Evolutionary conservation across 768 basidiomycete genomes (phyloP).

Genomic region (Boletus rubescentipes): DNA sequence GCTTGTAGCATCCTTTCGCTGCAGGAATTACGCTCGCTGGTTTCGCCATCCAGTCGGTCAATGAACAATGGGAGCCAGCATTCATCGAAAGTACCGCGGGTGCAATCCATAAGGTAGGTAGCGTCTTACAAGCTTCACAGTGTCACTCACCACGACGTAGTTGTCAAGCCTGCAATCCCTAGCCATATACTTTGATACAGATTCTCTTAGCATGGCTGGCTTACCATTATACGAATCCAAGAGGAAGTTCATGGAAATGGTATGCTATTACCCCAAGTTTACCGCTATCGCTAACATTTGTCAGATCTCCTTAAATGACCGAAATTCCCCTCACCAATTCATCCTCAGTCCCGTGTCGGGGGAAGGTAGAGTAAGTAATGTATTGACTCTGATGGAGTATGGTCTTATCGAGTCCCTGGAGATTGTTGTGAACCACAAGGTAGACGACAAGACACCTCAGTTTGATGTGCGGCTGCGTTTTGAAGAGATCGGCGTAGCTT

Average conservation of each 20-base stretch:
- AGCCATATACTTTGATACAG: conserved; percentile 94
- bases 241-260: conserved; percentile 73
- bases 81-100: conserved; percentile 90
- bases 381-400: neutral
- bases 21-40: conserved; percentile 84
- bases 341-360: conserved; percentile 95
- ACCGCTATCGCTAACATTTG: neutral
- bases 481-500: conserved; percentile 86
- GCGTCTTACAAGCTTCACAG: neutral
- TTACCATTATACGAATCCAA: conserved; percentile 63
- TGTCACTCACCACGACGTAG: conserved; percentile 38
- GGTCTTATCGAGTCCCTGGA: conserved; percentile 28
- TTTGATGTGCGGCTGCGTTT: conserved; percentile 88
- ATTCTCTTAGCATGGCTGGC: conserved; percentile 76
- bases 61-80: conserved; percentile 83
- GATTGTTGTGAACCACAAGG: conserved; percentile 81
- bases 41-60: conserved; percentile 87
- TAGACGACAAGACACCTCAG: conserved; percentile 71
- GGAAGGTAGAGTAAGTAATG: conserved; percentile 72
- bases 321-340: conserved; percentile 69
- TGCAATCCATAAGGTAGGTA: conserved; percentile 81
- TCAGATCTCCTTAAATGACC: conserved; percentile 53
- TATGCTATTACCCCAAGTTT: conserved; percentile 27
- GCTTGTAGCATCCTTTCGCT: conserved; percentile 84
- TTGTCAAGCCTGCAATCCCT: conserved; percentile 84